These are phyloP conservation scores for Dioscorea zingiberensis DNA, from an alignment of 106 monocot species.

Conservation along the genomic window DNA sequence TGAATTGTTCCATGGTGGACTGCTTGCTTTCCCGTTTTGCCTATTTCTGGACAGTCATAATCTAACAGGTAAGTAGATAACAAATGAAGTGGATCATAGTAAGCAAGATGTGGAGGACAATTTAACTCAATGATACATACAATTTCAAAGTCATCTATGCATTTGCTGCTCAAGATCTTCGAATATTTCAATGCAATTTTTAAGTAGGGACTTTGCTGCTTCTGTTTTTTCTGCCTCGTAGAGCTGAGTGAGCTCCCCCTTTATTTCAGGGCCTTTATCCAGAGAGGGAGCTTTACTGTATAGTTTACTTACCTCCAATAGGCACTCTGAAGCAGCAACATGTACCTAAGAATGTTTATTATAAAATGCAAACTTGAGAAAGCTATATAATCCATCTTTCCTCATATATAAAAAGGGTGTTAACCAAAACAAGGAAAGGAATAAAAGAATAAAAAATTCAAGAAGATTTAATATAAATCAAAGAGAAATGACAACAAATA, in stretches of 20 bases:
- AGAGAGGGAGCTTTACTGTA: constrained; percentile 25
- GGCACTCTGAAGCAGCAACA: constrained; percentile 66
- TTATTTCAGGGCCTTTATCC: constrained; percentile 23
- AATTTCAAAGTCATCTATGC: background rate
- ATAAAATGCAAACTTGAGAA: too few species aligned
- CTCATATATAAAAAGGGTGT: too few species aligned
- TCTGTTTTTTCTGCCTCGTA: constrained; percentile 65
- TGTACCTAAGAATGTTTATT: constrained; percentile 44
- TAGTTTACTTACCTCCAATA: constrained; percentile 53
- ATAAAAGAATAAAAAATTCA: background rate
- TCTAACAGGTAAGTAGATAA: too few species aligned
- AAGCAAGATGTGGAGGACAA: too few species aligned
- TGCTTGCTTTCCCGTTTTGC: too few species aligned
- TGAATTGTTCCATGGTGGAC: too few species aligned
- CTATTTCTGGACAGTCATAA: too few species aligned
- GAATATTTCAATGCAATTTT: constrained; percentile 34
- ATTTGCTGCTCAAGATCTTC: constrained; percentile 13
- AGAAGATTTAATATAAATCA: too few species aligned
- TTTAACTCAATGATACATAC: too few species aligned
- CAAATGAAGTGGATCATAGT: too few species aligned
- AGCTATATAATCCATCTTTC: too few species aligned
- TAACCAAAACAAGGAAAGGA: background rate
- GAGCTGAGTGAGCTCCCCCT: constrained; percentile 46
- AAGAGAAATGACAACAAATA: too few species aligned
- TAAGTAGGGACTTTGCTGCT: constrained; percentile 65